A percentile compares a stretch with the other conserved stretches of the same genome.
Evolutionary conservation across 495 filamentous ascomycete genomes (phyloP).

Genomic region (Letharia columbiana): DNA sequence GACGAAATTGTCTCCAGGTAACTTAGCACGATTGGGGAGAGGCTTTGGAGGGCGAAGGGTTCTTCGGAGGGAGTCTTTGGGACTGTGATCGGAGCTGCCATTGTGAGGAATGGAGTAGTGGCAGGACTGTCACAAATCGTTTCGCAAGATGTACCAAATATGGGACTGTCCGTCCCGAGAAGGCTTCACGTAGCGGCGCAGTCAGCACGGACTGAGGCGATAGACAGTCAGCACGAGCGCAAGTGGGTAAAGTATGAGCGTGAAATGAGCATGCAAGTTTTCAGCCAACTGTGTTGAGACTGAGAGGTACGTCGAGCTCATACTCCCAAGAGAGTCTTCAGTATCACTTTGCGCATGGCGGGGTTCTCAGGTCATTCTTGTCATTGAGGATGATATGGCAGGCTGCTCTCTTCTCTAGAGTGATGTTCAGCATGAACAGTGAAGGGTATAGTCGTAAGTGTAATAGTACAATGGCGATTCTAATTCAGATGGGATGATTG

Average conservation of each 20-base stretch:
- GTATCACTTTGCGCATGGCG: not conserved
- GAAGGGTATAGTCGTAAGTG: not conserved
- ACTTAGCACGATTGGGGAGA: conserved; percentile 21
- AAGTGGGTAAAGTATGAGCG: not conserved
- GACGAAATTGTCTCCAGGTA: conserved; percentile 20
- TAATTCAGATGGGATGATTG: no score
- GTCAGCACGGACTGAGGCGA: not conserved
- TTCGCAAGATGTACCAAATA: not conserved
- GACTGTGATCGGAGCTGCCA: not conserved
- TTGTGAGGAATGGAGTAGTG: not conserved
- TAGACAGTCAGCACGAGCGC: not conserved
- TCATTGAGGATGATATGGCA: not conserved
- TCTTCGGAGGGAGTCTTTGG: not conserved
- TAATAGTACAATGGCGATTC: not conserved
- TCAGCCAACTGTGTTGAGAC: not conserved
- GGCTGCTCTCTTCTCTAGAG: not conserved
- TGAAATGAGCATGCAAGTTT: not conserved
- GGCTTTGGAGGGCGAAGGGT: not conserved
- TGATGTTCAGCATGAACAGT: not conserved
- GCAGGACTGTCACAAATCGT: not conserved
- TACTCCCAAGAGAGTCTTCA: not conserved
- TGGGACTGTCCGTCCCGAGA: not conserved
- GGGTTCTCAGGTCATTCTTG: not conserved
- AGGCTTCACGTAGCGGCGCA: not conserved
- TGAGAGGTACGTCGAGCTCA: not conserved